phyloP scores from a whole-genome alignment of 768 basidiomycete species.

The Lactifluus pinguis region DNA sequence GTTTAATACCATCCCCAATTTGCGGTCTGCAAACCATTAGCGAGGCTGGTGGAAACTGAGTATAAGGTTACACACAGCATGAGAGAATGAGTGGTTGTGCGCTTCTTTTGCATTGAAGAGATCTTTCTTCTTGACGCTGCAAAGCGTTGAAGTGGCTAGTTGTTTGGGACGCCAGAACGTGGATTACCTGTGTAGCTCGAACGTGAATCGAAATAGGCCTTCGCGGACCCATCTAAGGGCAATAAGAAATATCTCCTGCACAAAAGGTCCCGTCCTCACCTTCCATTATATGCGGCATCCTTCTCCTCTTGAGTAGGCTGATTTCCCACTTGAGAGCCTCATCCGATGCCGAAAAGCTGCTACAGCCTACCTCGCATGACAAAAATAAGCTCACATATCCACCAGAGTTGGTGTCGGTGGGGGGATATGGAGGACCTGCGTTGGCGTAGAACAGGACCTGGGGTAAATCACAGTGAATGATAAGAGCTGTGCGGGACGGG shows the following conservation, averaged over 20 bases:
- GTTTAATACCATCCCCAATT: constrained; percentile 75
- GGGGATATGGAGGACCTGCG: constrained; percentile 40
- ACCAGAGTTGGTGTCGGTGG: constrained; percentile 30
- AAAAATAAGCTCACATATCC: constrained; percentile 70
- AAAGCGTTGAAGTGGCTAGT: neutral
- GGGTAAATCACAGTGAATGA: constrained; percentile 3
- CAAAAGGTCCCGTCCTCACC: constrained; percentile 27
- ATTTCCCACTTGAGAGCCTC: neutral
- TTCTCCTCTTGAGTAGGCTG: constrained; percentile 75
- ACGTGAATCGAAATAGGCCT: constrained; percentile 78
- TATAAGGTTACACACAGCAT: constrained; percentile 36
- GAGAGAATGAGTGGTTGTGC: constrained; percentile 72
- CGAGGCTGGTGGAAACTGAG: no score
- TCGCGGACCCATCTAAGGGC: constrained; percentile 67
- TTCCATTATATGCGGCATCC: constrained; percentile 53
- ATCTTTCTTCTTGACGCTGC: constrained; percentile 39
- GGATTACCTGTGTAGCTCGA: constrained; percentile 64
- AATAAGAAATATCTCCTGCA: neutral
- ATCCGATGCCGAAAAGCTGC: neutral
- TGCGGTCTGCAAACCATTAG: constrained; percentile 42
- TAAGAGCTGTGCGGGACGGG: constrained; percentile 12
- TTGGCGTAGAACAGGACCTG: constrained; percentile 82
- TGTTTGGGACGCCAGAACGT: neutral
- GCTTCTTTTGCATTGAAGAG: constrained; percentile 67
- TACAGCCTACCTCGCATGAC: constrained; percentile 59